phyloP scores from a whole-genome alignment of 2,329 filamentous ascomycete genomes.

The Ustulina deusta region DNA sequence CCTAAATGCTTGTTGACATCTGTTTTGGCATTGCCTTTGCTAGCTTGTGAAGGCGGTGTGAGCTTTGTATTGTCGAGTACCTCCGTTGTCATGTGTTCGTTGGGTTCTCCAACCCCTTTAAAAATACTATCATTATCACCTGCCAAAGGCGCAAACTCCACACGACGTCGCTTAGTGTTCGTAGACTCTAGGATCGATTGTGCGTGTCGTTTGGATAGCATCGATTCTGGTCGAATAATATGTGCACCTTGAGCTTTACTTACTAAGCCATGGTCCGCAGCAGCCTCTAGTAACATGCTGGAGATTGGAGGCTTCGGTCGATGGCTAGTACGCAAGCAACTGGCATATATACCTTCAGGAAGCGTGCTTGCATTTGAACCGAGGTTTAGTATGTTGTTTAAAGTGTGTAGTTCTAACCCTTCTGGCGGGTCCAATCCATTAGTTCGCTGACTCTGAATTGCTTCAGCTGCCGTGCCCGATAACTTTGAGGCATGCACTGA shows the following conservation, averaged over 20 bases:
- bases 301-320: constrained; percentile 55
- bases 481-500: background rate
- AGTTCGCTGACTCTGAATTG: background rate
- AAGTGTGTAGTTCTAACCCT: constrained; percentile 1
- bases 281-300: constrained; percentile 55
- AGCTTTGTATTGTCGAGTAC: constrained; percentile 22
- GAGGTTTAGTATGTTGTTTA: constrained; percentile 23
- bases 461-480: background rate
- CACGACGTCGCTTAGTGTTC: constrained; percentile 48
- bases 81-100: constrained; percentile 23
- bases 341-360: constrained; percentile 57
- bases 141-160: constrained; percentile 42
- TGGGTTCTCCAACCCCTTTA: background rate
- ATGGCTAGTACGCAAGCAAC: constrained; percentile 56
- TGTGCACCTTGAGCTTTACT: constrained; percentile 48
- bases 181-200: constrained; percentile 34
- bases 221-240: constrained; percentile 19
- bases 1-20: constrained; percentile 57
- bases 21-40: constrained; percentile 39
- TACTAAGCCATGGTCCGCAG: constrained; percentile 55
- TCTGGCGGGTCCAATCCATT: constrained; percentile 10
- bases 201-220: constrained; percentile 43
- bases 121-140: constrained; percentile 2
- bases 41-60: constrained; percentile 42
- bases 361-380: constrained; percentile 39